A percentile compares a stretch with the other conserved stretches of the same genome.
These are phyloP conservation scores for Fusarium guadeloupense DNA, from an alignment of 2,329 filamentous ascomycete species.

Conservation along the genomic window DNA sequence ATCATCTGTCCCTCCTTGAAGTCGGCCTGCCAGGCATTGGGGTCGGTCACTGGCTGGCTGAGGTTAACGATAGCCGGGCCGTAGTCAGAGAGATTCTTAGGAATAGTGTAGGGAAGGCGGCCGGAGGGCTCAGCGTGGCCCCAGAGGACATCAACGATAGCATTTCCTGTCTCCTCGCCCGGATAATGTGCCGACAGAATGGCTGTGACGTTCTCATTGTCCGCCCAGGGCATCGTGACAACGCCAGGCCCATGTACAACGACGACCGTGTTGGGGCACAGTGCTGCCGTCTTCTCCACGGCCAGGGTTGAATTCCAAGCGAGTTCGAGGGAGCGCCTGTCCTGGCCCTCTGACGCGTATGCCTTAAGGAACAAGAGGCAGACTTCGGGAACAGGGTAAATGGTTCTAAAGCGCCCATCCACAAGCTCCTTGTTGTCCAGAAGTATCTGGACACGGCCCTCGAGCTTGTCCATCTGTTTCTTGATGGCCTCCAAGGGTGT, in stretches of 20 bases:
- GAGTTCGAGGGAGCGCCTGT: constrained; percentile 61
- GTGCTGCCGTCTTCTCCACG: constrained; percentile 68
- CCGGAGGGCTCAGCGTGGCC: constrained; percentile 73
- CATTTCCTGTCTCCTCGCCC: constrained; percentile 74
- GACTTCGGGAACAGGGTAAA: constrained; percentile 63
- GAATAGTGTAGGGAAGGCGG: constrained; percentile 75
- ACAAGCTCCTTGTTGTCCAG: constrained; percentile 57
- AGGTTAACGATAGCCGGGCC: constrained; percentile 49
- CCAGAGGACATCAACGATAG: constrained; percentile 72
- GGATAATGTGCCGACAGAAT: constrained; percentile 75
- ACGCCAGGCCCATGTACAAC: constrained; percentile 75
- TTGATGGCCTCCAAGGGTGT: constrained; percentile 52
- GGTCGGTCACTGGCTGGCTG: constrained; percentile 45
- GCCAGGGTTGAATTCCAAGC: constrained; percentile 69
- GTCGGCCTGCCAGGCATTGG: constrained; percentile 52
- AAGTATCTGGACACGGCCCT: constrained; percentile 57
- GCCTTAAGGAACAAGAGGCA: constrained; percentile 72
- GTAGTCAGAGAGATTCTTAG: constrained; percentile 61
- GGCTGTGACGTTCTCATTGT: constrained; percentile 72
- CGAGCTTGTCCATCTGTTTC: constrained; percentile 57
- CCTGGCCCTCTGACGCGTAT: constrained; percentile 72
- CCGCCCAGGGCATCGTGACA: constrained; percentile 72
- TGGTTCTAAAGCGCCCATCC: constrained; percentile 45
- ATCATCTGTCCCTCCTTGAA: constrained; percentile 73
- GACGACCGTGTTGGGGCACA: constrained; percentile 70